A percentile compares a stretch with the other conserved stretches of the same genome.
These are phyloP conservation scores for Hibiscus syriacus DNA, from an alignment of 345 rosid genomes.

Conservation along the genomic window DNA sequence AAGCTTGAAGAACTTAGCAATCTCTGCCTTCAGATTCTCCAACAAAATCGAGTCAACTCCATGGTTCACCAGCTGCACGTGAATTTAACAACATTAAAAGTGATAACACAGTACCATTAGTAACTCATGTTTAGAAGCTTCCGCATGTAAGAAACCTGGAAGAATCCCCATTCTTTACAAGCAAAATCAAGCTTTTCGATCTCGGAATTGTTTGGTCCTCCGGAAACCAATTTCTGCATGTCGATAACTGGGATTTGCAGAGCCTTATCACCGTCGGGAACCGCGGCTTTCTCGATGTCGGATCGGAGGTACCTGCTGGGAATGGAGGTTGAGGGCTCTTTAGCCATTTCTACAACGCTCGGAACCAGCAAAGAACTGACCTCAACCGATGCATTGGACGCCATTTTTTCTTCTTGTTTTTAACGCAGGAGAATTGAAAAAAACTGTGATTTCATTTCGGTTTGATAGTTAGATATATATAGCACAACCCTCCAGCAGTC, in stretches of 20 bases:
- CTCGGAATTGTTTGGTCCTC: conserved; percentile 28
- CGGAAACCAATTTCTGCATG: conserved; percentile 23
- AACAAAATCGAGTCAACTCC: too few relatives aligned
- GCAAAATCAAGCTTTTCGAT: conserved; percentile 33
- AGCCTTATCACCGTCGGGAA: not conserved
- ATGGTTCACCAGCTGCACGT: too few relatives aligned
- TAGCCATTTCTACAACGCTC: conserved; percentile 29
- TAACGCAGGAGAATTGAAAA: too few relatives aligned
- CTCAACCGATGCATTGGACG: not conserved
- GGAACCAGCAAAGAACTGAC: conserved; percentile 19
- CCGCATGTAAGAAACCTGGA: conserved; percentile 24
- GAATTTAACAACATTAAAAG: too few relatives aligned
- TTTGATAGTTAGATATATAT: too few relatives aligned
- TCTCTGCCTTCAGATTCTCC: too few relatives aligned
- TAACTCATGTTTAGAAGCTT: too few relatives aligned
- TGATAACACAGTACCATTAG: too few relatives aligned
- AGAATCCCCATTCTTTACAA: conserved; percentile 31
- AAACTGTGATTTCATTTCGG: too few relatives aligned
- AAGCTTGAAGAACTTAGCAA: too few relatives aligned
- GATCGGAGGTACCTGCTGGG: conserved; percentile 29
- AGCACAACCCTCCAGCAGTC: too few relatives aligned
- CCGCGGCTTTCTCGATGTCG: conserved; percentile 10
- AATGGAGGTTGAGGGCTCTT: conserved; percentile 17
- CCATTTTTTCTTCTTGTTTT: too few relatives aligned
- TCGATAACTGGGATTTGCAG: conserved; percentile 35